A percentile compares a stretch with the other conserved stretches of the same genome.
These are phyloP conservation scores for Oenanthe javanica DNA, from an alignment of 140 eudicot genomes.

Conservation along the genomic window DNA sequence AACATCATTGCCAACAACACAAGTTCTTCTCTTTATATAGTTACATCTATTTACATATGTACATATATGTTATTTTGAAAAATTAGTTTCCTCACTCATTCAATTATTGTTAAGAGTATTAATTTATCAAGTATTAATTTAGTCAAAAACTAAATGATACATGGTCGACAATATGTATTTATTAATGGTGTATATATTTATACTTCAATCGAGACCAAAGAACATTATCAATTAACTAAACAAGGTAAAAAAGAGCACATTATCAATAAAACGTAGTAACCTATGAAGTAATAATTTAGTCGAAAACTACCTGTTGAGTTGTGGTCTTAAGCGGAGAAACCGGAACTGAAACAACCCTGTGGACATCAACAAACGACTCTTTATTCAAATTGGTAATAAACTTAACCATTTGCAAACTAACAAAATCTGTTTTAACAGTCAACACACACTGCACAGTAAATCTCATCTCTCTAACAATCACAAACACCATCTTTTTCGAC, in stretches of 20 bases:
- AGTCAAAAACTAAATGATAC: no score
- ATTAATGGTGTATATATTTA: no score
- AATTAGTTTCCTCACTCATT: no score
- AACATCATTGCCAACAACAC: not conserved
- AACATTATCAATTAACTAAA: no score
- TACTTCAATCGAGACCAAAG: no score
- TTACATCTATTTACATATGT: no score
- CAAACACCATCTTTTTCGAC: conserved; percentile 70
- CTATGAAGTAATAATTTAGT: not conserved
- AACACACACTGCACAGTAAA: conserved; percentile 70
- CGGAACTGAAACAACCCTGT: conserved; percentile 61
- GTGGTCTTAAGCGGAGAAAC: conserved; percentile 50
- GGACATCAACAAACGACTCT: conserved; percentile 59
- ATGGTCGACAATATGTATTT: no score
- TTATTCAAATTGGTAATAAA: conserved; percentile 42
- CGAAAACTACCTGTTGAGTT: conserved; percentile 56
- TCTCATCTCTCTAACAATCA: conserved; percentile 57
- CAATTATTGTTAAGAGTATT: no score
- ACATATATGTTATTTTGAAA: no score
- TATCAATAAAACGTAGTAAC: not conserved
- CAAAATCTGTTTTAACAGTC: conserved; percentile 46
- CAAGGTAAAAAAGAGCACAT: no score
- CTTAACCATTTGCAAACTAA: conserved; percentile 72
- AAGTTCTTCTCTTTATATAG: no score
- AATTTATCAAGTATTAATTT: no score